These are phyloP conservation scores for Tilletia setariae DNA, from an alignment of 1,284 basidiomycete genomes.

Conservation along the genomic window DNA sequence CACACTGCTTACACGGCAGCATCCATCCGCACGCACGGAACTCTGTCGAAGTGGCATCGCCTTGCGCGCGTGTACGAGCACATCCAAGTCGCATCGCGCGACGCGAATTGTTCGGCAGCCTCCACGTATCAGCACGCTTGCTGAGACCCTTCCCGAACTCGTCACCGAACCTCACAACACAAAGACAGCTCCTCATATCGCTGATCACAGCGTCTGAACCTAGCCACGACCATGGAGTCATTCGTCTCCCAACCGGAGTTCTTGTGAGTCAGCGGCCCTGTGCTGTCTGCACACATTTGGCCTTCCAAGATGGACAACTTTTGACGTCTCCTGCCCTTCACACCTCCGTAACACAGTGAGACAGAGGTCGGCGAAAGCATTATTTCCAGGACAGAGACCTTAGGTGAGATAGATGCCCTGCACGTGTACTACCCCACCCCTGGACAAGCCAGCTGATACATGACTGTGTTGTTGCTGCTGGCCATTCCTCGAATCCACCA, in stretches of 20 bases:
- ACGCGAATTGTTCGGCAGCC: no score
- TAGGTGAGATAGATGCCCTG: no score
- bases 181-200: not conserved
- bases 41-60: no score
- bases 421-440: no score
- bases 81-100: no score
- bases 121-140: no score
- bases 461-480: not conserved
- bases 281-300: not conserved
- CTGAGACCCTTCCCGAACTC: no score
- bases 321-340: not conserved
- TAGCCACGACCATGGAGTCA: constrained; percentile 28
- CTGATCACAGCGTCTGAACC: not conserved
- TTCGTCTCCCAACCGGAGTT: constrained; percentile 52
- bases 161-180: not conserved
- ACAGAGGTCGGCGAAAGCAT: constrained; percentile 86
- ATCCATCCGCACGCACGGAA: no score
- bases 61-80: no score
- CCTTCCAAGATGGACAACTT: not conserved
- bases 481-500: constrained; percentile 49
- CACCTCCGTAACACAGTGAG: constrained; percentile 56
- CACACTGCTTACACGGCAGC: no score
- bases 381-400: constrained; percentile 82
- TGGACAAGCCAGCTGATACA: not conserved
- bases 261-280: constrained; percentile 27